Conservation (phyloP, 2,329 filamentous ascomycete genomes). For the Chrysoporthe austroafricana region DNA sequence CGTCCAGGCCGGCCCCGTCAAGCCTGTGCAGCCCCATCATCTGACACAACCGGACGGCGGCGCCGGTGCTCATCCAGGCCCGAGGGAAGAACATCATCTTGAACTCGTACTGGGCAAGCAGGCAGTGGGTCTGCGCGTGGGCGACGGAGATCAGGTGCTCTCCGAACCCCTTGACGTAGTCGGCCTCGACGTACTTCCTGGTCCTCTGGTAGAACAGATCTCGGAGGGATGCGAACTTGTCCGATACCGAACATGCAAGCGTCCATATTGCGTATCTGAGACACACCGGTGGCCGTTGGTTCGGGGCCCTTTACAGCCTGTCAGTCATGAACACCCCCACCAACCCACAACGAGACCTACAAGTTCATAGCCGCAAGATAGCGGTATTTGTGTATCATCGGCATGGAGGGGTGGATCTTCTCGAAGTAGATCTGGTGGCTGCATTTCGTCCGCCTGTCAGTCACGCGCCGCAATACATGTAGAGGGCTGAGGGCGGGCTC, state of each 20-base stretch:
- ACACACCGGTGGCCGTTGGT: constrained; percentile 82
- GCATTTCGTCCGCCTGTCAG: constrained; percentile 19
- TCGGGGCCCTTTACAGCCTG: constrained; percentile 63
- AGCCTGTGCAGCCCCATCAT: constrained; percentile 93
- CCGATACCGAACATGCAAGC: constrained; percentile 81
- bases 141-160: constrained; percentile 85
- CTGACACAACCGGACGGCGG: constrained; percentile 77
- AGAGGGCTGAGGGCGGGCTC: not conserved
- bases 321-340: constrained; percentile 4
- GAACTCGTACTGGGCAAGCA: constrained; percentile 87
- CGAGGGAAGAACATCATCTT: constrained; percentile 97
- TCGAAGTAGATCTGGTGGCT: constrained; percentile 87
- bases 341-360: constrained; percentile 42
- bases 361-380: constrained; percentile 90
- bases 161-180: constrained; percentile 91
- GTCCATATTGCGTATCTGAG: constrained; percentile 96
- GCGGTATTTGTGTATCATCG: constrained; percentile 87
- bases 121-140: constrained; percentile 82
- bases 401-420: constrained; percentile 82
- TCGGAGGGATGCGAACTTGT: constrained; percentile 79
- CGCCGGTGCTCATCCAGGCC: constrained; percentile 90
- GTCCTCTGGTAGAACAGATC: constrained; percentile 89
- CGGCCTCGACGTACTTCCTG: constrained; percentile 85
- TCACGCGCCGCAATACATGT: not conserved
- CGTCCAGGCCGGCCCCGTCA: constrained; percentile 80